Evolutionary conservation across 2,329 filamentous ascomycete species (phyloP).

Genomic region (Tolypocladium paradoxum): DNA sequence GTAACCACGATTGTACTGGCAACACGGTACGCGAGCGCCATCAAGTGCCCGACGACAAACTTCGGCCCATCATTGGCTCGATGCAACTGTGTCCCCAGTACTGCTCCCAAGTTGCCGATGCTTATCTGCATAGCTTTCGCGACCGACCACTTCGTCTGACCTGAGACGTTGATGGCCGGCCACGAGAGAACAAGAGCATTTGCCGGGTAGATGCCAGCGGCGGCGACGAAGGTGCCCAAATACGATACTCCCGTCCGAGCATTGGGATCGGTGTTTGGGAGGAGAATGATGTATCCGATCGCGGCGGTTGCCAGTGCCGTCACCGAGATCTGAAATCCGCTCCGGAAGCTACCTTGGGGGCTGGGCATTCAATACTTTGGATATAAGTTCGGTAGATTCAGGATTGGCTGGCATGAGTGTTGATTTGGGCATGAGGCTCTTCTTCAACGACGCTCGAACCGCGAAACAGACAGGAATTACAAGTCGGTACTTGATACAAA

Average conservation of each 20-base stretch:
- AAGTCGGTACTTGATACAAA: no score
- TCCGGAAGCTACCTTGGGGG: no score
- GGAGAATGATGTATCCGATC: conserved; percentile 52
- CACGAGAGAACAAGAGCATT: conserved; percentile 54
- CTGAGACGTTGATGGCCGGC: conserved; percentile 62
- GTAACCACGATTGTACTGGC: conserved; percentile 45
- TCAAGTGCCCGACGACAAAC: conserved; percentile 55
- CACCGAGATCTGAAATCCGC: no score
- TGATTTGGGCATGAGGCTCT: no score
- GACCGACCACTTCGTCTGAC: conserved; percentile 58
- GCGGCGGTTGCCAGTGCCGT: conserved; percentile 30
- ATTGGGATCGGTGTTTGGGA: conserved; percentile 35
- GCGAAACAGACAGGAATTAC: no score
- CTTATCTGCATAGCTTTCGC: conserved; percentile 63
- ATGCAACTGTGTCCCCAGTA: conserved; percentile 61
- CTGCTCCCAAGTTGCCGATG: conserved; percentile 58
- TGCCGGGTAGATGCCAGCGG: conserved; percentile 57
- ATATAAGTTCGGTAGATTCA: no score
- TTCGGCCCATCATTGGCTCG: conserved; percentile 47
- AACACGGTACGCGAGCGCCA: conserved; percentile 53
- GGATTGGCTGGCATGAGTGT: no score
- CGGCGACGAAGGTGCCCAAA: conserved; percentile 50
- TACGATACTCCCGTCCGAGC: conserved; percentile 46
- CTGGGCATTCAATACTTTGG: no score
- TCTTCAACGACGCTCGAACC: no score